These are phyloP conservation scores for Hyaloscypha finlandica DNA, from an alignment of 495 filamentous ascomycete genomes.

Conservation along the genomic window DNA sequence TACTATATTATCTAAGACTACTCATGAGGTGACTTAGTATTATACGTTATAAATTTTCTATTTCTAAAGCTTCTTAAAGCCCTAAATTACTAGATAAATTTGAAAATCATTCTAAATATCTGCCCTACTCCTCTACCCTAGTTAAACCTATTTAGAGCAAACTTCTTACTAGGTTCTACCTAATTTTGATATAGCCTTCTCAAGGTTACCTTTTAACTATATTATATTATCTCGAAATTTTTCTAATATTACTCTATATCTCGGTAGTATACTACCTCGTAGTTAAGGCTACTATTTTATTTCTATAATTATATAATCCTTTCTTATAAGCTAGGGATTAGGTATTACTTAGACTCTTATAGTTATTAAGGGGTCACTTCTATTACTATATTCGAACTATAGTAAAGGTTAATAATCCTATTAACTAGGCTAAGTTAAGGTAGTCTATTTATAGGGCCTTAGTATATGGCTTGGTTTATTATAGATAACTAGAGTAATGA, in stretches of 20 bases:
- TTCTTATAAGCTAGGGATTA: slow-evolving; percentile 15
- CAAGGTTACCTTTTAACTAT: neutral
- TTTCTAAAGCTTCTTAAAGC: too few species aligned
- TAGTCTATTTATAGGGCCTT: too few species aligned
- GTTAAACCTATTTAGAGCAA: too few species aligned
- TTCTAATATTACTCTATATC: slow-evolving; percentile 14
- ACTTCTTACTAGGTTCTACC: too few species aligned
- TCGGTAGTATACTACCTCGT: slow-evolving; percentile 18
- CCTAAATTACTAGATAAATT: too few species aligned
- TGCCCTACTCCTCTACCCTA: too few species aligned
- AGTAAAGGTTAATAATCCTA: slow-evolving; percentile 16
- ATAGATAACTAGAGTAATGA: too few species aligned
- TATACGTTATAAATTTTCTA: too few species aligned
- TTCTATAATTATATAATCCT: slow-evolving; percentile 20
- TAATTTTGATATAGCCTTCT: slow-evolving; percentile 7
- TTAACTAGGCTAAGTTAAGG: slow-evolving; percentile 4
- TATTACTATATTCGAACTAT: slow-evolving; percentile 18
- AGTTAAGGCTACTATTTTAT: slow-evolving; percentile 12
- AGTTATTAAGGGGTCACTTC: slow-evolving; percentile 13
- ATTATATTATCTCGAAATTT: slow-evolving; percentile 15
- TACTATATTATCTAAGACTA: too few species aligned
- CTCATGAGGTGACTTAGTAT: too few species aligned
- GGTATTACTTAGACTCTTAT: slow-evolving; percentile 18
- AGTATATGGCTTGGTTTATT: too few species aligned
- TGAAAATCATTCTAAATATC: too few species aligned